These are phyloP conservation scores for Microcyclospora pomicola DNA, from an alignment of 2,329 filamentous ascomycete genomes.

Conservation along the genomic window DNA sequence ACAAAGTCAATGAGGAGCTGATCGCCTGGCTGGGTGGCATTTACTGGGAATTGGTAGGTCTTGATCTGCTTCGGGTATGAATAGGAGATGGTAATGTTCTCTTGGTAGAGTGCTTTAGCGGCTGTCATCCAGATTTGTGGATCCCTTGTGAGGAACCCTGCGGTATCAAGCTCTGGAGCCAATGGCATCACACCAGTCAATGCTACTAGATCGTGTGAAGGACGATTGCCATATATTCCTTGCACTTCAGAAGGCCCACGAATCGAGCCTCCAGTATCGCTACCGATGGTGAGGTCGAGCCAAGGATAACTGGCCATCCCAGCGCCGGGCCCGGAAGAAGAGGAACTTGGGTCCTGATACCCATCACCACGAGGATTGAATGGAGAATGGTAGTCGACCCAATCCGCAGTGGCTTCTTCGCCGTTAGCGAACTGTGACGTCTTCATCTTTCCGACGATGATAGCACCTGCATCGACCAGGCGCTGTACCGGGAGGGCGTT, in stretches of 20 bases:
- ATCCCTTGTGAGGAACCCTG: slow-evolving; percentile 34
- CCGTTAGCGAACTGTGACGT: slow-evolving; percentile 34
- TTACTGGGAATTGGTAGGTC: slow-evolving; percentile 31
- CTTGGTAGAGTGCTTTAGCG: slow-evolving; percentile 31
- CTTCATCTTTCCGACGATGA: slow-evolving; percentile 34
- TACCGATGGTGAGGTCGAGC: slow-evolving; percentile 38
- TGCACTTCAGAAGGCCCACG: slow-evolving; percentile 35
- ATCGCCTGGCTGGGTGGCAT: slow-evolving; percentile 24
- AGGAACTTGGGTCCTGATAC: slow-evolving; percentile 34
- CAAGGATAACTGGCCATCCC: slow-evolving; percentile 33
- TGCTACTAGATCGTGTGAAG: slow-evolving; percentile 32
- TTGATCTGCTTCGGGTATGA: slow-evolving; percentile 30
- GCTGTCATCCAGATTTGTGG: slow-evolving; percentile 31
- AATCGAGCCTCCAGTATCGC: slow-evolving; percentile 38
- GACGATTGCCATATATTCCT: slow-evolving; percentile 37
- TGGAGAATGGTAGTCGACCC: slow-evolving; percentile 31
- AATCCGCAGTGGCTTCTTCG: slow-evolving; percentile 37
- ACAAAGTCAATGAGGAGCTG: slow-evolving; percentile 30
- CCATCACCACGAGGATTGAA: slow-evolving; percentile 33
- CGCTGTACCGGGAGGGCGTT: slow-evolving; percentile 40
- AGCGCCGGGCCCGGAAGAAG: slow-evolving; percentile 34
- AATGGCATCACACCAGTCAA: slow-evolving; percentile 37
- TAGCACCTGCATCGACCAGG: slow-evolving; percentile 46
- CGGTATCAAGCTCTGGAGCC: slow-evolving; percentile 34
- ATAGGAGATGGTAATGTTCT: slow-evolving; percentile 30